phyloP scores from a whole-genome alignment of 1,284 basidiomycete genomes.

The Tremellales sp. region DNA sequence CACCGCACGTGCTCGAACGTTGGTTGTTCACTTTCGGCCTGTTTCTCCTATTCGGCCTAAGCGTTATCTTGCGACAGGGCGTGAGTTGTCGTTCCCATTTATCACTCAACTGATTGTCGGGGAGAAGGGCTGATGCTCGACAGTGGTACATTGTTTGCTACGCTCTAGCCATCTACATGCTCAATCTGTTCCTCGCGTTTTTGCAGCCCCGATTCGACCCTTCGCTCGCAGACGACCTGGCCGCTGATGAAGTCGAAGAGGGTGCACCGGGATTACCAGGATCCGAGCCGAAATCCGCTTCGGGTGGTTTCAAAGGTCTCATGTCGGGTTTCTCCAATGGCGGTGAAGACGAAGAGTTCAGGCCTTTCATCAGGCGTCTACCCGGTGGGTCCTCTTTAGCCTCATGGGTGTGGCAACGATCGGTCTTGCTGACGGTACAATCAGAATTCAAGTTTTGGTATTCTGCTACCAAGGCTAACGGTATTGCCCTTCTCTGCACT shows the following conservation, averaged over 20 bases:
- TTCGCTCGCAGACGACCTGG: slow-evolving; percentile 83
- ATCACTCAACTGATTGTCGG: no score
- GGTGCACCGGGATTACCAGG: slow-evolving; percentile 60
- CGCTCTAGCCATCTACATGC: slow-evolving; percentile 84
- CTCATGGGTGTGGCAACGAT: neutral
- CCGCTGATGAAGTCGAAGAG: slow-evolving; percentile 92
- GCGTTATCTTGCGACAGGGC: slow-evolving; percentile 85
- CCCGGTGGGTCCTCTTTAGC: slow-evolving; percentile 70
- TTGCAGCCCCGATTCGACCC: slow-evolving; percentile 74
- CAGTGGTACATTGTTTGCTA: slow-evolving; percentile 82
- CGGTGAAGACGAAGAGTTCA: slow-evolving; percentile 72
- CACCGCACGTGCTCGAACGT: slow-evolving; percentile 80
- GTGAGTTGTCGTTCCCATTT: slow-evolving; percentile 64
- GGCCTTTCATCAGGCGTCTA: slow-evolving; percentile 91
- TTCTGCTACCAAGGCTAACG: slow-evolving; percentile 81
- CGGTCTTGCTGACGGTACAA: neutral
- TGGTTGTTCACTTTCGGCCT: slow-evolving; percentile 80
- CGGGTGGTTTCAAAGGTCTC: slow-evolving; percentile 40
- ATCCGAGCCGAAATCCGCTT: slow-evolving; percentile 25
- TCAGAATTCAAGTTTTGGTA: slow-evolving; percentile 61
- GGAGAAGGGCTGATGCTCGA: neutral
- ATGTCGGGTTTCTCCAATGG: slow-evolving; percentile 39
- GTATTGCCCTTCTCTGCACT: slow-evolving; percentile 75
- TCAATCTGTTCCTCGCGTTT: slow-evolving; percentile 62
- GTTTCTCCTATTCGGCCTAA: slow-evolving; percentile 72